Conservation (phyloP, 73 alveolate species). For the Stentor roeselii region DNA sequence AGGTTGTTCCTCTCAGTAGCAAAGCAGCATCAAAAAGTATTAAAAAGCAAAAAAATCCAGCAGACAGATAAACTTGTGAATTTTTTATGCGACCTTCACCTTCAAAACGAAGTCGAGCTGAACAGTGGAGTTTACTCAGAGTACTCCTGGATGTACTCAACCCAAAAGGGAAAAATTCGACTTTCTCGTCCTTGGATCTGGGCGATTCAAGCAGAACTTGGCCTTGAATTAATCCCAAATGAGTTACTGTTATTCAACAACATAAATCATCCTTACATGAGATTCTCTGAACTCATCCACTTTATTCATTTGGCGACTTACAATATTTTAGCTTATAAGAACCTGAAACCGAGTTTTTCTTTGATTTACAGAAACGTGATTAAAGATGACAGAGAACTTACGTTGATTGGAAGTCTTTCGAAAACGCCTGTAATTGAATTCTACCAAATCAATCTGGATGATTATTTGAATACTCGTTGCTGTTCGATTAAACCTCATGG, state of each 20-base stretch:
- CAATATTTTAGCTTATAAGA: constrained; percentile 4
- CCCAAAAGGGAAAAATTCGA: not conserved
- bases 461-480: not conserved
- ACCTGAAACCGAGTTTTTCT: not conserved
- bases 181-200: not conserved
- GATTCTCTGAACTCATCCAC: not conserved
- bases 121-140: not conserved
- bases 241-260: not conserved
- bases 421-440: not conserved
- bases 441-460: not conserved
- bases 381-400: not conserved
- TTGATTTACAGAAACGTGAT: not conserved
- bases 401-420: not conserved
- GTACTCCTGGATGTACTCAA: not conserved
- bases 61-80: not conserved
- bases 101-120: not conserved
- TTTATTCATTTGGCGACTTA: constrained; percentile 1
- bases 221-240: not conserved
- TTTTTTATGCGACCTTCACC: not conserved
- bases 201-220: not conserved
- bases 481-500: constrained; percentile 17
- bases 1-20: too few species aligned
- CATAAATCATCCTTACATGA: not conserved
- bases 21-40: not conserved
- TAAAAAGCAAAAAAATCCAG: too few species aligned